phyloP scores from a whole-genome alignment of 768 basidiomycete genomes.

The Suillus alpinus region DNA sequence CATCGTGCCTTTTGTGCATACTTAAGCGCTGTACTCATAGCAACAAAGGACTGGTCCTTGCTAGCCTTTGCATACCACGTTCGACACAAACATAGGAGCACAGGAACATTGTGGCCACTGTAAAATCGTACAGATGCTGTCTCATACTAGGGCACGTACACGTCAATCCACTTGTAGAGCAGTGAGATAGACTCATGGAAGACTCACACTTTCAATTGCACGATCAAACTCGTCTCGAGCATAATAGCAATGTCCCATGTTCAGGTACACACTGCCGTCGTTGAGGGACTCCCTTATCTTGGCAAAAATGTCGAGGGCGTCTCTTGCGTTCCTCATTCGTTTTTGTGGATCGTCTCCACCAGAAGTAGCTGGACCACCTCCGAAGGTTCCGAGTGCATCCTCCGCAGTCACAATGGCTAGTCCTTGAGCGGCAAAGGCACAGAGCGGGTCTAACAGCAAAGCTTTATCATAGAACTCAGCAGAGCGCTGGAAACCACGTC shows the following conservation, averaged over 20 bases:
- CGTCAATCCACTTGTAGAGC: not conserved
- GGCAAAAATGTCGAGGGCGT: constrained; percentile 86
- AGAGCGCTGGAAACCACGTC: constrained; percentile 71
- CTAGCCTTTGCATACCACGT: constrained; percentile 94
- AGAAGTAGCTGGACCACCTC: constrained; percentile 47
- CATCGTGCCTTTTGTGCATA: constrained; percentile 72
- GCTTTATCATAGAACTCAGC: constrained; percentile 95
- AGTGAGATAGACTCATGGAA: not conserved
- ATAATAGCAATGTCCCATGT: constrained; percentile 96
- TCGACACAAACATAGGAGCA: constrained; percentile 82
- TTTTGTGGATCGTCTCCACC: constrained; percentile 63
- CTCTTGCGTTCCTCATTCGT: constrained; percentile 71
- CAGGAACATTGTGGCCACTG: constrained; percentile 66
- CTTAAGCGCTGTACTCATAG: constrained; percentile 81
- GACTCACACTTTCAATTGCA: constrained; percentile 89
- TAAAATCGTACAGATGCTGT: constrained; percentile 83
- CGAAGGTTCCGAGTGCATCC: constrained; percentile 73
- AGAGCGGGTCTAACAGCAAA: constrained; percentile 74
- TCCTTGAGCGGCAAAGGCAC: constrained; percentile 93
- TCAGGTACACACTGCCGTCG: constrained; percentile 85
- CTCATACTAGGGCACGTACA: constrained; percentile 64
- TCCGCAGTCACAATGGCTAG: constrained; percentile 93
- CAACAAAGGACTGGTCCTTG: constrained; percentile 78
- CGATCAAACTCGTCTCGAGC: constrained; percentile 91
- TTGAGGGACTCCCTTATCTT: constrained; percentile 86